Percentiles rank a stretch among this genome's conserved stretches.
Evolutionary conservation across 140 eudicot species (phyloP).

Genomic region (Bidens hawaiensis): DNA sequence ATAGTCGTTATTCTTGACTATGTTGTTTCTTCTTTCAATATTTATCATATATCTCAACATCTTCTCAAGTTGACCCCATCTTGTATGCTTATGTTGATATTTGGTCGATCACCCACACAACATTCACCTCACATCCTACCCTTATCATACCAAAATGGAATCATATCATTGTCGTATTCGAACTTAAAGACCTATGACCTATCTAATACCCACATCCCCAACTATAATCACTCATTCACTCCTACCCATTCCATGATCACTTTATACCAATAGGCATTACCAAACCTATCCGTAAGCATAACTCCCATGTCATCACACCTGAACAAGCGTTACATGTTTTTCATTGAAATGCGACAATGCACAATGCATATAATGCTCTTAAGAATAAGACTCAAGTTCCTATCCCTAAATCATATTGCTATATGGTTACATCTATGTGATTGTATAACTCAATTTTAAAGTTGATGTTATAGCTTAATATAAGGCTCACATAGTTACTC

Average conservation of each 20-base stretch:
- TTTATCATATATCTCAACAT: too few relatives aligned
- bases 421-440: too few relatives aligned
- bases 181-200: background rate
- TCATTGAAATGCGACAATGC: background rate
- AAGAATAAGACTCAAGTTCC: background rate
- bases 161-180: background rate
- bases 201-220: background rate
- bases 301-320: background rate
- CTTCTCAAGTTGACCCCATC: too few relatives aligned
- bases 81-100: too few relatives aligned
- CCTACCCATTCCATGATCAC: background rate
- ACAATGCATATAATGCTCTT: background rate
- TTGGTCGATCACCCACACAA: background rate
- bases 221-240: background rate
- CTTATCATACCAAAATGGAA: background rate
- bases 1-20: too few relatives aligned
- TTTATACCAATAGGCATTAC: background rate
- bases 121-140: background rate
- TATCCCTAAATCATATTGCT: background rate
- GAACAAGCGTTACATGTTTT: background rate
- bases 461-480: background rate
- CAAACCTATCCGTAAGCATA: background rate
- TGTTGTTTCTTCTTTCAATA: too few relatives aligned
- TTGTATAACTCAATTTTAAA: too few relatives aligned
- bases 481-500: background rate